Evolutionary conservation across 2,329 filamentous ascomycete species (phyloP).

Genomic region (Stenocarpella maydis): DNA sequence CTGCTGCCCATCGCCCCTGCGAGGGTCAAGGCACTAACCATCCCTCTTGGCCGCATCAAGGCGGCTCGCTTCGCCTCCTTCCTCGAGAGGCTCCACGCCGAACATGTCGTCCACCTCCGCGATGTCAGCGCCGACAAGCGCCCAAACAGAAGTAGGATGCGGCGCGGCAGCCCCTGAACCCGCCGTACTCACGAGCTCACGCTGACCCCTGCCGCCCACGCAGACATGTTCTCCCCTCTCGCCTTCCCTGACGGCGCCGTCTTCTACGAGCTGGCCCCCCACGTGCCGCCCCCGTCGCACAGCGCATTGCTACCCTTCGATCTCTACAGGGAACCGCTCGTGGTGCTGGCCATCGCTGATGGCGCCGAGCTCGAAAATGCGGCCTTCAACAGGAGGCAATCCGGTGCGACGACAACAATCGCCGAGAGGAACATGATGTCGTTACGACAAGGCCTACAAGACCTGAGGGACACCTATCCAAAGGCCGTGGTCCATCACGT

Average conservation of each 20-base stretch:
- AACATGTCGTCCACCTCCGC: conserved; percentile 83
- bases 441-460: conserved; percentile 73
- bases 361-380: conserved; percentile 71
- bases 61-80: conserved; percentile 82
- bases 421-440: conserved; percentile 66
- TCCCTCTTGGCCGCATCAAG: conserved; percentile 88
- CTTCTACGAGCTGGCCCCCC: conserved; percentile 86
- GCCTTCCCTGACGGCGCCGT: conserved; percentile 87
- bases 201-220: conserved; percentile 32
- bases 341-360: conserved; percentile 86
- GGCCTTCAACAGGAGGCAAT: conserved; percentile 63
- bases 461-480: conserved; percentile 75
- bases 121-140: conserved; percentile 87
- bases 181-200: conserved; percentile 23
- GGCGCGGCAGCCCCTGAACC: conserved; percentile 25
- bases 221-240: conserved; percentile 93
- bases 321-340: conserved; percentile 83
- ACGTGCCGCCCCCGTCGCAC: conserved; percentile 81
- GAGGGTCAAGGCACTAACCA: conserved; percentile 84
- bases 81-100: conserved; percentile 77
- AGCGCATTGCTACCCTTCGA: conserved; percentile 88
- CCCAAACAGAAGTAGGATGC: conserved; percentile 79
- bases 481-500: conserved; percentile 81
- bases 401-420: conserved; percentile 59
- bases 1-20: conserved; percentile 91